These are phyloP conservation scores for Aspergillus costaricaensis DNA, from an alignment of 2,329 filamentous ascomycete species.

Conservation along the genomic window DNA sequence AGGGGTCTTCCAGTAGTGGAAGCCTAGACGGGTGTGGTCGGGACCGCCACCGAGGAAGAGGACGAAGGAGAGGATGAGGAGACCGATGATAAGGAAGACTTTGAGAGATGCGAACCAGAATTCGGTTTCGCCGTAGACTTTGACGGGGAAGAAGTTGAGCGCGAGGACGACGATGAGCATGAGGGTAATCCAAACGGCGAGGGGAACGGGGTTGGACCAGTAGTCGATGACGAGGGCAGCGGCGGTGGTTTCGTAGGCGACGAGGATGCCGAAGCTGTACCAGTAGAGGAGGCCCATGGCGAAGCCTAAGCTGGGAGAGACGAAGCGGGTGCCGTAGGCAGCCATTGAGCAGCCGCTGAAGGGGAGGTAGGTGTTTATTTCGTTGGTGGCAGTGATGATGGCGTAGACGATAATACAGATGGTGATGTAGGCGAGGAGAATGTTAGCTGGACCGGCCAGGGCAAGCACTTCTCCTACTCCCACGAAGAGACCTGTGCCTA, in stretches of 20 bases:
- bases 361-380: conserved; percentile 10
- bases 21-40: conserved; percentile 67
- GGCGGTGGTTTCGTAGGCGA: conserved; percentile 75
- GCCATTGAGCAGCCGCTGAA: background rate
- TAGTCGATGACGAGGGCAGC: conserved; percentile 57
- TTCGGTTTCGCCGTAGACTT: conserved; percentile 41
- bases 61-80: conserved; percentile 66
- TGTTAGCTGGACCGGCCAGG: background rate
- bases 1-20: conserved; percentile 63
- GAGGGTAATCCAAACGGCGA: conserved; percentile 59
- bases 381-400: conserved; percentile 7
- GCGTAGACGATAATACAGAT: conserved; percentile 1
- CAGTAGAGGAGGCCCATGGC: conserved; percentile 63
- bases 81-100: conserved; percentile 9
- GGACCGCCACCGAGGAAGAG: conserved; percentile 81
- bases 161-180: conserved; percentile 54
- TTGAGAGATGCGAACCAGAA: conserved; percentile 11
- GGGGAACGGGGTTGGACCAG: conserved; percentile 53
- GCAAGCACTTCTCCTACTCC: background rate
- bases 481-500: conserved; percentile 8
- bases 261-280: conserved; percentile 76
- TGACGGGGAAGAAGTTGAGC: conserved; percentile 59
- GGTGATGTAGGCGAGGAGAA: background rate
- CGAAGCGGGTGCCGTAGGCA: conserved; percentile 58
- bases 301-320: conserved; percentile 60